A percentile compares a stretch with the other conserved stretches of the same genome.
Conservation (phyloP, 2,329 filamentous ascomycete genomes). For the Aspergillus latus region DNA sequence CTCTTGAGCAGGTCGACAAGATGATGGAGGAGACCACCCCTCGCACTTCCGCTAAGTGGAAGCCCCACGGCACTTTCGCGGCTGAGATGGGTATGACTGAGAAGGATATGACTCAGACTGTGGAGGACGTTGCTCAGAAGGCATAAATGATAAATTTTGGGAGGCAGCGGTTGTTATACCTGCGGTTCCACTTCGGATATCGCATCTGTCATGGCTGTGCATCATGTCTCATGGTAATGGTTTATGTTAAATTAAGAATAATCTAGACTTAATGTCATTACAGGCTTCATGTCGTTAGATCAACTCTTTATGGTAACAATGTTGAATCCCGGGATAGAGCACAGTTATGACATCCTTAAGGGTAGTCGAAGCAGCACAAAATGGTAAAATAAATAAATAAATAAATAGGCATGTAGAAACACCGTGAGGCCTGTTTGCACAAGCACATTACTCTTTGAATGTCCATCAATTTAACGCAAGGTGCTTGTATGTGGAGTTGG, state of each 20-base stretch:
- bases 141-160: not conserved
- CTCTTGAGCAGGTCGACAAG: constrained; percentile 76
- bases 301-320: too few relatives aligned
- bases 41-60: constrained; percentile 74
- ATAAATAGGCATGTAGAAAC: too few relatives aligned
- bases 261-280: not conserved
- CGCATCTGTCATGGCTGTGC: constrained; percentile 2
- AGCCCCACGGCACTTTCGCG: constrained; percentile 69
- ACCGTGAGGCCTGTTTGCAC: too few relatives aligned
- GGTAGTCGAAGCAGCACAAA: too few relatives aligned
- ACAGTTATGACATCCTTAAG: too few relatives aligned
- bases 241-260: constrained; percentile 4
- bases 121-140: constrained; percentile 10
- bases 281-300: not conserved
- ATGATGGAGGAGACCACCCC: constrained; percentile 87
- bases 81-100: constrained; percentile 53
- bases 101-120: constrained; percentile 27
- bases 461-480: too few relatives aligned
- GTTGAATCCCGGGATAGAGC: too few relatives aligned
- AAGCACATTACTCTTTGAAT: too few relatives aligned
- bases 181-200: not conserved
- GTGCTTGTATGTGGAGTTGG: too few relatives aligned
- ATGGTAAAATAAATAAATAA: too few relatives aligned
- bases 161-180: not conserved
- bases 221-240: constrained; percentile 3